Percentiles rank a stretch among this genome's conserved stretches.
These are phyloP conservation scores for Apiotrichum sp. DNA, from an alignment of 1,284 basidiomycete genomes.

Conservation along the genomic window DNA sequence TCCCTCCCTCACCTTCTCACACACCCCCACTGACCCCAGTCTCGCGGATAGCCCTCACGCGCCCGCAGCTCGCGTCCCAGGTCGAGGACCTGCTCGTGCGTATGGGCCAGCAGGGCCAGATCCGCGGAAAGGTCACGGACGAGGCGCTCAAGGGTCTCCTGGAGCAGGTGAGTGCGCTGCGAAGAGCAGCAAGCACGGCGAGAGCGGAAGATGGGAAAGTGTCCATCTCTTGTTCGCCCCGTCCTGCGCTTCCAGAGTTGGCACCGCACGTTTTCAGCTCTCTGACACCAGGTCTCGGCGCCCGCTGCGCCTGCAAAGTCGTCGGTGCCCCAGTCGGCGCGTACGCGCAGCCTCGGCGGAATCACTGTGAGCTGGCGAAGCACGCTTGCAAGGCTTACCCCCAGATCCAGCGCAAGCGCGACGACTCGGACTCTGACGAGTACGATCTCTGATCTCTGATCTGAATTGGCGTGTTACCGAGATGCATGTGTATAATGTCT, in stretches of 20 bases:
- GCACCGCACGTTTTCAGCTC: too few species aligned
- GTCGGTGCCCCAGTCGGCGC: constrained; percentile 23
- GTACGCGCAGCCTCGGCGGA: constrained; percentile 42
- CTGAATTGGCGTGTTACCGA: too few species aligned
- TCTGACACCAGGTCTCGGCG: constrained; percentile 32
- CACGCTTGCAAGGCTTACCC: background rate
- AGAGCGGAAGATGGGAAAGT: too few species aligned
- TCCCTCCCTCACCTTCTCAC: too few species aligned
- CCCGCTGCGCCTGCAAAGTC: constrained; percentile 28
- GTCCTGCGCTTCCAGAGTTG: too few species aligned
- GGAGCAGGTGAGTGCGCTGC: constrained; percentile 63
- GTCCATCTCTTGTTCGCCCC: too few species aligned
- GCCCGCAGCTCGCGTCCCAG: constrained; percentile 76
- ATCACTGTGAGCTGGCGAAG: constrained; percentile 36
- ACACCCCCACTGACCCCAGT: constrained; percentile 49
- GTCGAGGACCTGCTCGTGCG: constrained; percentile 79
- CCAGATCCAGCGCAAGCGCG: constrained; percentile 46
- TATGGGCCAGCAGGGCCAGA: constrained; percentile 90
- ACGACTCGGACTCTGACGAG: constrained; percentile 47
- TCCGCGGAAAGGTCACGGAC: constrained; percentile 78
- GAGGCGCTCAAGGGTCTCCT: constrained; percentile 82
- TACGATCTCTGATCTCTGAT: constrained; percentile 35
- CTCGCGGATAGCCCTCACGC: constrained; percentile 86
- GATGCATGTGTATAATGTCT: too few species aligned
- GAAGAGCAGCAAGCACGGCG: too few species aligned